Conservation (phyloP, 768 basidiomycete genomes). For the Austroboletus eburneus region DNA sequence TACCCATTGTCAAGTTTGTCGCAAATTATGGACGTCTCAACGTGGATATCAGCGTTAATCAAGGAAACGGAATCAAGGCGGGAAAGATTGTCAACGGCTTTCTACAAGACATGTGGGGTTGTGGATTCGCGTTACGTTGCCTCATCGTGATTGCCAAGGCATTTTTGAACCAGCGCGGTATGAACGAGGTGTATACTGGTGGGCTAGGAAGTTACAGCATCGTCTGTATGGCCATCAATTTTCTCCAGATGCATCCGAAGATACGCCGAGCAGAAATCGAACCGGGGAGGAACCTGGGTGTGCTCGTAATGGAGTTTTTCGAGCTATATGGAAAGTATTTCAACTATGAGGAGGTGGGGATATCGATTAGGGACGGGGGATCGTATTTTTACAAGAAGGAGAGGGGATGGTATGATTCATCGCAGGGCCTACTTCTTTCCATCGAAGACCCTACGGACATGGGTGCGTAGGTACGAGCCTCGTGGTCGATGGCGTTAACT, state of each 20-base stretch:
- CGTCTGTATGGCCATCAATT: conserved; percentile 88
- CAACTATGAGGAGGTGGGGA: conserved; percentile 87
- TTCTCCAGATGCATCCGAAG: conserved; percentile 97
- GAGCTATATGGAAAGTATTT: conserved; percentile 92
- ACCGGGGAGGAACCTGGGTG: conserved; percentile 82
- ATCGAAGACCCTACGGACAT: conserved; percentile 94
- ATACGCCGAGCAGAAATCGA: conserved; percentile 86
- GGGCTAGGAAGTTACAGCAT: conserved; percentile 94
- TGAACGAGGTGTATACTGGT: conserved; percentile 99
- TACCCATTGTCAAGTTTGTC: conserved; percentile 95
- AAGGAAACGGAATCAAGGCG: conserved; percentile 76
- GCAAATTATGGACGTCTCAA: conserved; percentile 77
- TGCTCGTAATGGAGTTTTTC: conserved; percentile 96
- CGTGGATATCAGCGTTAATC: conserved; percentile 94
- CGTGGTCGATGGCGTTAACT: background rate
- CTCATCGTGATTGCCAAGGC: conserved; percentile 88
- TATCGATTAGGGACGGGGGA: conserved; percentile 84
- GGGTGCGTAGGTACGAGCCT: conserved; percentile 53
- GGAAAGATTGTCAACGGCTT: conserved; percentile 80
- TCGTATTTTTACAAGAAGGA: conserved; percentile 81
- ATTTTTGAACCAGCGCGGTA: conserved; percentile 81
- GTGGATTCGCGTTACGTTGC: conserved; percentile 67
- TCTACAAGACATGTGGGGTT: conserved; percentile 53
- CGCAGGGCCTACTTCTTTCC: conserved; percentile 56
- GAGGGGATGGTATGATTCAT: conserved; percentile 75